phyloP scores from a whole-genome alignment of 495 filamentous ascomycete genomes.

The Podospora pseudoanserina region DNA sequence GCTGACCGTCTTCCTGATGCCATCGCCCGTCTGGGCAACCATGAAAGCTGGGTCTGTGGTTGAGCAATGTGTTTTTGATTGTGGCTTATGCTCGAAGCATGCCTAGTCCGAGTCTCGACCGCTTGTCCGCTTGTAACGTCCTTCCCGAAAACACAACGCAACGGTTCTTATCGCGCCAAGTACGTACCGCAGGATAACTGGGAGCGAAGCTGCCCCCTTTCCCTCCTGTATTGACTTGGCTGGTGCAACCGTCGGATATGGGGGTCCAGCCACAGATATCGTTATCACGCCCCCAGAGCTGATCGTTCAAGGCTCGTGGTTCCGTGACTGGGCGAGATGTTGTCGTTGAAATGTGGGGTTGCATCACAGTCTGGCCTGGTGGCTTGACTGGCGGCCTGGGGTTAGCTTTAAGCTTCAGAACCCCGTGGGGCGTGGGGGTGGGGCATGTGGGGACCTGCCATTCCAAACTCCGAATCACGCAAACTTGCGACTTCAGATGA shows the following conservation, averaged over 20 bases:
- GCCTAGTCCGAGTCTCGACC: background rate
- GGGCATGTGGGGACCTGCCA: background rate
- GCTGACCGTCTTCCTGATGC: background rate
- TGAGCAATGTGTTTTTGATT: conserved; percentile 1
- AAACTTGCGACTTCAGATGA: background rate
- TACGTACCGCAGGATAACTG: background rate
- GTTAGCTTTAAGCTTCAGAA: conserved; percentile 14
- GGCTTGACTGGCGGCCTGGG: background rate
- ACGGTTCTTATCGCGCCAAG: conserved; percentile 5
- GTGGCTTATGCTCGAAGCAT: conserved; percentile 7
- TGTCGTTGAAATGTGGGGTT: conserved; percentile 9
- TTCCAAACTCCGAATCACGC: background rate
- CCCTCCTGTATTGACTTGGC: background rate
- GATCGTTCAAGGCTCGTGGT: conserved; percentile 2
- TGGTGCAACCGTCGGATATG: background rate
- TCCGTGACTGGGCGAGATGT: background rate
- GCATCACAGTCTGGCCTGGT: conserved; percentile 4
- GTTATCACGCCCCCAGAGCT: background rate
- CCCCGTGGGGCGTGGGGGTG: conserved; percentile 36
- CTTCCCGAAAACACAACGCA: background rate
- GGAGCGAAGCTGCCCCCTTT: background rate
- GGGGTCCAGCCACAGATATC: background rate
- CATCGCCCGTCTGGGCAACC: background rate
- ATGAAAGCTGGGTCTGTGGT: conserved; percentile 6
- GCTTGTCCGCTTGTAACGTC: background rate